Evolutionary conservation across 2,329 filamentous ascomycete species (phyloP).

Genomic region (Ploettnerulaceae sp.): DNA sequence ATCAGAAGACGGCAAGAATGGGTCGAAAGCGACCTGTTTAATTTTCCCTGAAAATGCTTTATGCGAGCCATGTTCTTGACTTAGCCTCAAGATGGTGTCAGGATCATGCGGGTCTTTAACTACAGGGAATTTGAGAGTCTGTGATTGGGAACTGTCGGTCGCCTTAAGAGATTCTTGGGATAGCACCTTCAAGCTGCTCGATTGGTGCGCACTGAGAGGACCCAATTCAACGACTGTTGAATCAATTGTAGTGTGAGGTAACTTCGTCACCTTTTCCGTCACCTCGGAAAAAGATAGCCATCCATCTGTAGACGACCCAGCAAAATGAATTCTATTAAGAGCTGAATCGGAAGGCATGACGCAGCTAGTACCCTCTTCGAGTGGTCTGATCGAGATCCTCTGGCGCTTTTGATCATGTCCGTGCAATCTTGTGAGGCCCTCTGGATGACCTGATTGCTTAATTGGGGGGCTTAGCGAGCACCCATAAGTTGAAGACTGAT

Average conservation of each 20-base stretch:
- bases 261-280: no score
- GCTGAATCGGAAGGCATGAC: not conserved
- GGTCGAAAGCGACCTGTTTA: constrained; percentile 38
- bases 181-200: constrained; percentile 5
- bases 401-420: not conserved
- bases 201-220: constrained; percentile 24
- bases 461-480: not conserved
- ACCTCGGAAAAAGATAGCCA: no score
- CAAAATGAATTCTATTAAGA: no score
- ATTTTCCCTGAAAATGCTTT: constrained; percentile 39
- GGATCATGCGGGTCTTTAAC: constrained; percentile 72
- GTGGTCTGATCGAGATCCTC: not conserved
- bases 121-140: constrained; percentile 61
- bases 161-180: constrained; percentile 39
- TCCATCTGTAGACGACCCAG: no score
- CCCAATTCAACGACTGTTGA: no score
- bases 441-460: not conserved
- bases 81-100: constrained; percentile 57
- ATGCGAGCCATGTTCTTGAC: constrained; percentile 57
- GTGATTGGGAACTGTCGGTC: constrained; percentile 31
- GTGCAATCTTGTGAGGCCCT: not conserved
- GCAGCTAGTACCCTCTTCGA: not conserved
- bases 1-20: constrained; percentile 11
- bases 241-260: no score
- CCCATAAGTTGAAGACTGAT: not conserved